These are phyloP conservation scores for Cichorium intybus DNA, from an alignment of 140 eudicot genomes.

Conservation along the genomic window DNA sequence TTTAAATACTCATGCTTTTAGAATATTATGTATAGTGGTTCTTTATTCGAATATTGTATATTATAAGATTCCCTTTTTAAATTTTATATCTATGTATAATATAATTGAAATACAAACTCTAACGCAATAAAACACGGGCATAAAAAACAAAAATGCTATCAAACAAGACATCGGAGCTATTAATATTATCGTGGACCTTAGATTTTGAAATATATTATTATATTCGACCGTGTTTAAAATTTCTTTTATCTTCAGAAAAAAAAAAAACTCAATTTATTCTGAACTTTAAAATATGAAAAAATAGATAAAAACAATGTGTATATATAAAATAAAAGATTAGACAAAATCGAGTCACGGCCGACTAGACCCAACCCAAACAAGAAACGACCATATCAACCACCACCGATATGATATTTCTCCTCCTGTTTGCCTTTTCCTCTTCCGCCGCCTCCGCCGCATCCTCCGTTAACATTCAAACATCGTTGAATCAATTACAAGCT, in stretches of 20 bases:
- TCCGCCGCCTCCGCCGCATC: conserved; percentile 20
- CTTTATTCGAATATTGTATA: no score
- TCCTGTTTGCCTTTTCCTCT: conserved; percentile 3
- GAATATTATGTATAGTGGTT: no score
- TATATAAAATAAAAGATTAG: background rate
- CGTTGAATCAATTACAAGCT: conserved; percentile 6
- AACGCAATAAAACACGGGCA: background rate
- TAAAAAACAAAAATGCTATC: background rate
- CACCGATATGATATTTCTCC: conserved; percentile 24
- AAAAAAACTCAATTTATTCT: background rate
- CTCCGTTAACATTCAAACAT: conserved; percentile 16
- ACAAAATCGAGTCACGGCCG: conserved; percentile 23
- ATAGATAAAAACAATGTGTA: conserved; percentile 2
- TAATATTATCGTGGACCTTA: background rate
- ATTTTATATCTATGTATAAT: no score
- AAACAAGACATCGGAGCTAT: background rate
- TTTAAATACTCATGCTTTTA: no score
- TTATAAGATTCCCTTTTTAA: no score
- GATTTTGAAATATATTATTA: background rate
- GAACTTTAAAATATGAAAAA: background rate
- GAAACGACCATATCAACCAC: conserved; percentile 20
- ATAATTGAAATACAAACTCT: no score
- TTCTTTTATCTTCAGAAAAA: background rate
- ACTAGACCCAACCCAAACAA: conserved; percentile 26
- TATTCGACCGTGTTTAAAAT: background rate